Percentiles rank a stretch among this genome's conserved stretches.
Conservation (phyloP, 805 yeast species). For the Ascoidea tarda region DNA sequence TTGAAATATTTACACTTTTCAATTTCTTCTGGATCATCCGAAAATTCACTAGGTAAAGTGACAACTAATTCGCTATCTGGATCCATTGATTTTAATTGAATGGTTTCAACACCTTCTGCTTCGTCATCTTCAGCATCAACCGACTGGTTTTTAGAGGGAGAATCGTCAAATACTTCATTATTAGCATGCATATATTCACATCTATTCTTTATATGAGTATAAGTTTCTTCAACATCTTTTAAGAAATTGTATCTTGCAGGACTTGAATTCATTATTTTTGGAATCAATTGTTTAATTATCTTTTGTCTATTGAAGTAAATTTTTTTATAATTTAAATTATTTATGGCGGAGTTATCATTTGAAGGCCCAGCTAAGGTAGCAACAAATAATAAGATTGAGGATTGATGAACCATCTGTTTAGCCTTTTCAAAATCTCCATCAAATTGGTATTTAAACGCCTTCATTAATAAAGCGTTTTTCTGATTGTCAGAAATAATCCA, state of each 20-base stretch:
- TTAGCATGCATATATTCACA: constrained; percentile 54
- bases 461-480: constrained; percentile 86
- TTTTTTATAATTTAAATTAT: constrained; percentile 13
- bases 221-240: constrained; percentile 63
- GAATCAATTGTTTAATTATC: background rate
- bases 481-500: constrained; percentile 69
- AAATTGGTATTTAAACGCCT: constrained; percentile 75
- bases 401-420: constrained; percentile 60
- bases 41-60: constrained; percentile 47
- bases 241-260: constrained; percentile 42
- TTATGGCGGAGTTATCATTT: constrained; percentile 15
- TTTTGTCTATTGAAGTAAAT: constrained; percentile 20
- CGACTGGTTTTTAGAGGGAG: too few species aligned
- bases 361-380: constrained; percentile 22
- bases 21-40: constrained; percentile 28
- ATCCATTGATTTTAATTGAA: constrained; percentile 81
- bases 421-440: constrained; percentile 41
- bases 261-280: constrained; percentile 9
- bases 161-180: constrained; percentile 17
- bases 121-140: constrained; percentile 18
- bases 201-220: constrained; percentile 59
- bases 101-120: constrained; percentile 40
- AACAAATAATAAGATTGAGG: constrained; percentile 66
- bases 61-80: constrained; percentile 67
- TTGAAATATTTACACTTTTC: constrained; percentile 39